These are phyloP conservation scores for Abelmoschus esculentus DNA, from an alignment of 345 rosid genomes.

Conservation along the genomic window DNA sequence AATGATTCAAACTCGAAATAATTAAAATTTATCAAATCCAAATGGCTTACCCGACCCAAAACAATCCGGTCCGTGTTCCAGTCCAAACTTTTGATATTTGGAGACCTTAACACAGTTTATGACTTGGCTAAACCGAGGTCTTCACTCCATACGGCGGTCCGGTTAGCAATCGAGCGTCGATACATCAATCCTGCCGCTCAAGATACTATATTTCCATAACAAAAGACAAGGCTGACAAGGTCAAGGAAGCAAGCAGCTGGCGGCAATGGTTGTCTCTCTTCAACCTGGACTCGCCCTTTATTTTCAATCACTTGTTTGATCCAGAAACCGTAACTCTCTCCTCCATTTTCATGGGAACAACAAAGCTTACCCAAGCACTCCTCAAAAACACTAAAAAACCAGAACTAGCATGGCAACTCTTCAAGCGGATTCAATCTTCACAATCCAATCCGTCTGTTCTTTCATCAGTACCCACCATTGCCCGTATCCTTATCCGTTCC, in stretches of 20 bases:
- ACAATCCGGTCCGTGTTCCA: no score
- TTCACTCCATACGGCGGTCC: background rate
- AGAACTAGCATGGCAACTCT: slow-evolving; percentile 73
- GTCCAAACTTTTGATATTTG: background rate
- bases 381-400: slow-evolving; percentile 58
- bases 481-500: slow-evolving; percentile 56
- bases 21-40: no score
- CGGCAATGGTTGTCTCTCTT: background rate
- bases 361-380: slow-evolving; percentile 50
- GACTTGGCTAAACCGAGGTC: background rate
- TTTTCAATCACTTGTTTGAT: background rate
- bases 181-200: background rate
- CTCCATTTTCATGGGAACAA: slow-evolving; percentile 38
- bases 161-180: background rate
- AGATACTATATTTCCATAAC: background rate
- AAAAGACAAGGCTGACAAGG: background rate
- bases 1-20: no score
- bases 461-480: slow-evolving; percentile 43
- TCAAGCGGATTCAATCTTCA: slow-evolving; percentile 60
- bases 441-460: slow-evolving; percentile 22
- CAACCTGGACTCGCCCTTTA: background rate
- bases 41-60: no score
- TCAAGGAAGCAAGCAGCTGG: background rate
- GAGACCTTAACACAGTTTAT: background rate
- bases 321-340: background rate